Conservation (phyloP, 805 yeast genomes). For the Yamadazyma akitaensis region DNA sequence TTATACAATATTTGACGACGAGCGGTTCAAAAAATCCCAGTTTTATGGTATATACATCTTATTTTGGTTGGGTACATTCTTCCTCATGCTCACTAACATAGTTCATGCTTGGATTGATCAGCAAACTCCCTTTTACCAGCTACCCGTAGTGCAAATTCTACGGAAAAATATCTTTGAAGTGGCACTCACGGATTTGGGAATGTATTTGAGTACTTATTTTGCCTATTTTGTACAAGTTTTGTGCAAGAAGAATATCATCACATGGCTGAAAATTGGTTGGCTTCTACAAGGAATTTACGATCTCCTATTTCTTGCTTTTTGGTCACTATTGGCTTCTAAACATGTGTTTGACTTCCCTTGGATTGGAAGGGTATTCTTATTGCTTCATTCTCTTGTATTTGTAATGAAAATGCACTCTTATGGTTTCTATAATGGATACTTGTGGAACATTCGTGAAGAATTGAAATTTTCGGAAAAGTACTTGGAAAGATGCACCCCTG, state of each 20-base stretch:
- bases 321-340: slow-evolving; percentile 53
- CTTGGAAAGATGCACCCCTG: slow-evolving; percentile 36
- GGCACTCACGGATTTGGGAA: slow-evolving; percentile 66
- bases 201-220: slow-evolving; percentile 70
- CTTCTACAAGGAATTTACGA: slow-evolving; percentile 56
- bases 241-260: slow-evolving; percentile 42
- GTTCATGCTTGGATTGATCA: slow-evolving; percentile 48
- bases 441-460: slow-evolving; percentile 64
- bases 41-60: slow-evolving; percentile 82
- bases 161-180: slow-evolving; percentile 60
- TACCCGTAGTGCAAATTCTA: slow-evolving; percentile 58
- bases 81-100: slow-evolving; percentile 50
- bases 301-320: slow-evolving; percentile 47
- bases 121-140: slow-evolving; percentile 43
- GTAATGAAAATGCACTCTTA: slow-evolving; percentile 96
- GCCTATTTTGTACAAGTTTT: slow-evolving; percentile 57
- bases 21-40: slow-evolving; percentile 39
- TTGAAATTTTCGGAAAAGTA: slow-evolving; percentile 46
- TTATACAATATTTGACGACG: slow-evolving; percentile 53
- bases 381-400: slow-evolving; percentile 80
- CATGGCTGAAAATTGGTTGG: slow-evolving; percentile 70
- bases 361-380: slow-evolving; percentile 84
- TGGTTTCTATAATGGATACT: slow-evolving; percentile 86
- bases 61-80: slow-evolving; percentile 67
- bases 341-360: slow-evolving; percentile 60